Conservation (phyloP, 2,329 filamentous ascomycete species). For the Curvularia sp. region DNA sequence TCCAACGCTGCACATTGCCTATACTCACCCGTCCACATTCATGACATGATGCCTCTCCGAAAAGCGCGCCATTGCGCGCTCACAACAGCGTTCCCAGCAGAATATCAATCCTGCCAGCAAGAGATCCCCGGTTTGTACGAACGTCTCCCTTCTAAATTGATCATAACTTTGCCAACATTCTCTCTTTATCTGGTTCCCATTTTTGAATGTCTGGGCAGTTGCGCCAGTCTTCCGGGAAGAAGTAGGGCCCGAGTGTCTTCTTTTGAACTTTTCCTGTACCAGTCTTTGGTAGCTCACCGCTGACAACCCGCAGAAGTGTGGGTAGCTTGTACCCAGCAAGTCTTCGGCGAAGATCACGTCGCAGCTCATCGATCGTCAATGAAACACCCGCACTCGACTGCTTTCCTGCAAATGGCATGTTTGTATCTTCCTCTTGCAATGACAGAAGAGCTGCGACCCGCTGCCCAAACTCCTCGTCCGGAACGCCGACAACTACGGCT, state of each 20-base stretch:
- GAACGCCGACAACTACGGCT: conserved; percentile 61
- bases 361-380: conserved; percentile 52
- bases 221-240: conserved; percentile 45
- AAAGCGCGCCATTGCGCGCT: background rate
- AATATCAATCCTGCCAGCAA: background rate
- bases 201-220: conserved; percentile 38
- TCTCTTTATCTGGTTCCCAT: conserved; percentile 28
- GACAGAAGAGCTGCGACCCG: conserved; percentile 62
- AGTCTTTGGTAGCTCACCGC: conserved; percentile 58
- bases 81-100: background rate
- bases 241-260: conserved; percentile 53
- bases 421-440: conserved; percentile 46
- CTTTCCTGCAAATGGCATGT: conserved; percentile 24
- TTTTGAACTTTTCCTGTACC: conserved; percentile 61
- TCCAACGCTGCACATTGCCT: background rate
- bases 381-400: conserved; percentile 23
- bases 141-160: no score
- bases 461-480: conserved; percentile 62
- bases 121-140: background rate
- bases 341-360: conserved; percentile 53
- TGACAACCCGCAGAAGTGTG: conserved; percentile 54
- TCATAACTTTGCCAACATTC: conserved; percentile 34
- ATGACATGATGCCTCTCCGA: background rate
- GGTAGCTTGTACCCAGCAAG: conserved; percentile 59
- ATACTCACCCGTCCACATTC: background rate